Conservation (phyloP, 1,284 basidiomycete genomes). For the Coniferiporia sulphurascens region DNA sequence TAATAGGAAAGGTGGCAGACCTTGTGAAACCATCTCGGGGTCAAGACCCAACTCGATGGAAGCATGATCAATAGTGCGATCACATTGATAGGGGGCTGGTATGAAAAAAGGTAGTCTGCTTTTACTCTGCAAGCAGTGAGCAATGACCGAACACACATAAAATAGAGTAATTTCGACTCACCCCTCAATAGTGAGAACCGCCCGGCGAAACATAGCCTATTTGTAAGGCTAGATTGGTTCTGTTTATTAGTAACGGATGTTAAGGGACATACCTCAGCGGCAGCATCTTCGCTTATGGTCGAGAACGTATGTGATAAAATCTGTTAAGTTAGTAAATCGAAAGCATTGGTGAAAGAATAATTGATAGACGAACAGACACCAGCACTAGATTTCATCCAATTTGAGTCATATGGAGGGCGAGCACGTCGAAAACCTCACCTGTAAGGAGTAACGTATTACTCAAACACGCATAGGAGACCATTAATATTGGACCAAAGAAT, state of each 20-base stretch:
- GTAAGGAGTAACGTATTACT: slow-evolving; percentile 85
- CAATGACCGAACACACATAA: slow-evolving; percentile 21
- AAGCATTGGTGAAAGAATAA: not conserved
- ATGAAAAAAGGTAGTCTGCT: slow-evolving; percentile 87
- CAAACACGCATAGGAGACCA: slow-evolving; percentile 83
- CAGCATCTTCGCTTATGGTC: slow-evolving; percentile 86
- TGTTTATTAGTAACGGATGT: not conserved
- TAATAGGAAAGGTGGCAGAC: slow-evolving; percentile 31
- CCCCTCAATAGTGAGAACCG: slow-evolving; percentile 89
- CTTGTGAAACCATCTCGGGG: slow-evolving; percentile 83
- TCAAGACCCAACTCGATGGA: slow-evolving; percentile 75
- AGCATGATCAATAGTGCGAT: slow-evolving; percentile 79
- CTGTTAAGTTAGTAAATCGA: slow-evolving; percentile 37
- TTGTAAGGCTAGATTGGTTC: not conserved
- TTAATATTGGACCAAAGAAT: slow-evolving; percentile 79
- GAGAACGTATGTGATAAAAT: slow-evolving; percentile 93
- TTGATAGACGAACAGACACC: slow-evolving; percentile 56
- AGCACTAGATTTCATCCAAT: slow-evolving; percentile 45
- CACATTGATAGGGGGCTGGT: slow-evolving; percentile 88
- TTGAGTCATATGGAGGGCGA: slow-evolving; percentile 7
- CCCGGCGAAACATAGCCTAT: slow-evolving; percentile 88
- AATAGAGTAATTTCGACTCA: slow-evolving; percentile 26
- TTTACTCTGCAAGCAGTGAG: slow-evolving; percentile 52
- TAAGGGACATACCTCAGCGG: slow-evolving; percentile 63
- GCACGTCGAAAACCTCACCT: slow-evolving; percentile 37